These are phyloP conservation scores for Dactylis glomerata DNA, from an alignment of 176 grass and related monocot genomes.

Conservation along the genomic window DNA sequence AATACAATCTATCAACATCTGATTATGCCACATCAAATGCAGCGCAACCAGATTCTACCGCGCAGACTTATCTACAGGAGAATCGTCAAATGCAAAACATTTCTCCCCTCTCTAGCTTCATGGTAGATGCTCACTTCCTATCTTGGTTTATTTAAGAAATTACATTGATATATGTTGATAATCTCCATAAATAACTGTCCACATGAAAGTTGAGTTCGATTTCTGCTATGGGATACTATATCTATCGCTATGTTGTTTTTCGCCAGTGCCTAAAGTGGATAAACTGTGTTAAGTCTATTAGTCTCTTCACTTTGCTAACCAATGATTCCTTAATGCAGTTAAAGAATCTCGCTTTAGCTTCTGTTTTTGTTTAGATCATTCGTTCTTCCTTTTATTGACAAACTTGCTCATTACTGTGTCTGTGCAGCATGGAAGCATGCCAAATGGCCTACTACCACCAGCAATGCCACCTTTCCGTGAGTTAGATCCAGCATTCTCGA, in stretches of 20 bases:
- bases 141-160: conserved; percentile 1
- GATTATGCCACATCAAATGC: conserved; percentile 41
- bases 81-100: conserved; percentile 68
- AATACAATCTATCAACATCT: conserved; percentile 55
- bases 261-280: background rate
- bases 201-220: background rate
- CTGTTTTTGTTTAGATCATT: background rate
- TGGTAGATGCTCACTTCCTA: conserved; percentile 39
- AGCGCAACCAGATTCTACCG: conserved; percentile 43
- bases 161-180: background rate
- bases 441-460: conserved; percentile 53
- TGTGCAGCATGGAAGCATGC: conserved; percentile 60
- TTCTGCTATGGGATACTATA: background rate
- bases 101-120: conserved; percentile 62
- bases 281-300: background rate
- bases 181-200: background rate
- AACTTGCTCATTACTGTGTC: background rate
- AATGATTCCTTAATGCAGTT: background rate
- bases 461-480: conserved; percentile 47
- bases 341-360: background rate
- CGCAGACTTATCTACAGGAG: conserved; percentile 55
- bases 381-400: background rate
- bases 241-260: background rate
- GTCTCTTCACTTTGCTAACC: background rate
- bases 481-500: conserved; percentile 58